Evolutionary conservation across 164 flowering plant genomes (phyloP), one percentile per base, ranked within the genome.

Genomic region (Pachysandra terminalis): DNA sequence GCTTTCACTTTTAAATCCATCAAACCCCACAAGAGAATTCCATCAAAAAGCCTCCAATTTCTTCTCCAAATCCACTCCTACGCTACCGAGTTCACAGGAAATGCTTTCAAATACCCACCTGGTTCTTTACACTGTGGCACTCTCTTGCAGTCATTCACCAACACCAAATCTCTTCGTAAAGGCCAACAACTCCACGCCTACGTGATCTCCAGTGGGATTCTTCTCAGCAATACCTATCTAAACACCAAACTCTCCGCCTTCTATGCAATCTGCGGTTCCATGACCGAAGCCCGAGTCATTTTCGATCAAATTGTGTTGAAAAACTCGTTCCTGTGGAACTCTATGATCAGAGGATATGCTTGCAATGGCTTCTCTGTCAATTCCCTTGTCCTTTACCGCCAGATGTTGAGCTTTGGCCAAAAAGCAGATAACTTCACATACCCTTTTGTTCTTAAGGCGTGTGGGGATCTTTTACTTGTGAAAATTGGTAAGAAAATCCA

Each of bases 381-480:
- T 53, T 63, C 83, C 24, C 22, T 85, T 52, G 68, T 67, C 28
- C 67, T 81, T 76, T 83, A 78, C 55, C 71, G 79, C 4, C 71
- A 80, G 56, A 81, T 85, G 85, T 12, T 66, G 68, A 15, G 66
- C 17, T 76, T 75, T 73, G 82, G 86, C n/a, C 60, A 56, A 23
- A 78, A 61, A 68, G 77, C 77, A 0, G 85, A 83, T 73, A 80
- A 80, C 62, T 85, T 77, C 65, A 77, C 84, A 0, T 85, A 75
- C 78, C 85, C 89, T 57, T 85, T 83, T 79, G 87, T 83, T 59
- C 65, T 85, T 4, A 85, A 79, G 81, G 89, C 84, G 1, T 83
- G 85, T 71, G 84, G 87, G 25, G 82, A 83, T 63, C 40, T 80
- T 68, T 32, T 58, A 51, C 24, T 71, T 56, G 75, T 70, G 27